A percentile compares a stretch with the other conserved stretches of the same genome.
Evolutionary conservation across 805 yeast genomes (phyloP).

Genomic region (Debaryomyces hansenii): DNA sequence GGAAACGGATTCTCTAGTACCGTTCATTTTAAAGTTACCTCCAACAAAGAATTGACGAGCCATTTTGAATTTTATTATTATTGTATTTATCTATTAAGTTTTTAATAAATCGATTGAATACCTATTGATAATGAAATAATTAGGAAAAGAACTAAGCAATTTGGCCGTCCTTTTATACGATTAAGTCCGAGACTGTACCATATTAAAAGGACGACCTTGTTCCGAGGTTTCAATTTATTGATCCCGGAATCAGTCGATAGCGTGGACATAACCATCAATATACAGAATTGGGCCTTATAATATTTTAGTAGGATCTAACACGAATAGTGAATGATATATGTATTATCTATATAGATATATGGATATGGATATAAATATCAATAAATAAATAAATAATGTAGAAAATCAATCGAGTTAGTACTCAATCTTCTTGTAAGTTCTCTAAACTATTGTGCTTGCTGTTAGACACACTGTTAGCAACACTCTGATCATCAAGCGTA

Average conservation of each 20-base stretch:
- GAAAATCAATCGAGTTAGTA: too few relatives aligned
- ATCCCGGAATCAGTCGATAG: not conserved
- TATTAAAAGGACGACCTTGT: slow-evolving; percentile 7
- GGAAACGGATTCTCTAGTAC: slow-evolving; percentile 82
- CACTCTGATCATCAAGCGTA: slow-evolving; percentile 28
- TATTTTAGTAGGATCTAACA: not conserved
- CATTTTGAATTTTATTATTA: slow-evolving; percentile 33
- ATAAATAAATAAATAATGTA: too few relatives aligned
- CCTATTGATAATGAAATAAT: not conserved
- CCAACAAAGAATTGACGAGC: slow-evolving; percentile 96
- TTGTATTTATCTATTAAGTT: not conserved
- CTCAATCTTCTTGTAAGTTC: slow-evolving; percentile 3
- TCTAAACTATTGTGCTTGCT: slow-evolving; percentile 7
- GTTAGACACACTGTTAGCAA: slow-evolving; percentile 15
- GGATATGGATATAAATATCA: not conserved
- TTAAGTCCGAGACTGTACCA: not conserved
- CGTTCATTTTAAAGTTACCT: slow-evolving; percentile 99
- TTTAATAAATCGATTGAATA: slow-evolving; percentile 1
- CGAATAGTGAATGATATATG: not conserved
- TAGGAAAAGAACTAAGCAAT: slow-evolving; percentile 1
- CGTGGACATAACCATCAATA: not conserved
- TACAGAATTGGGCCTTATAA: not conserved
- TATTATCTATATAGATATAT: not conserved
- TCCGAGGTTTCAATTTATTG: slow-evolving; percentile 7
- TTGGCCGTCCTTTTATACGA: not conserved